A percentile compares a stretch with the other conserved stretches of the same genome.
Evolutionary conservation across 352 stramenopile species (phyloP).

Genomic region (Phytophthora macrochlamydospora): DNA sequence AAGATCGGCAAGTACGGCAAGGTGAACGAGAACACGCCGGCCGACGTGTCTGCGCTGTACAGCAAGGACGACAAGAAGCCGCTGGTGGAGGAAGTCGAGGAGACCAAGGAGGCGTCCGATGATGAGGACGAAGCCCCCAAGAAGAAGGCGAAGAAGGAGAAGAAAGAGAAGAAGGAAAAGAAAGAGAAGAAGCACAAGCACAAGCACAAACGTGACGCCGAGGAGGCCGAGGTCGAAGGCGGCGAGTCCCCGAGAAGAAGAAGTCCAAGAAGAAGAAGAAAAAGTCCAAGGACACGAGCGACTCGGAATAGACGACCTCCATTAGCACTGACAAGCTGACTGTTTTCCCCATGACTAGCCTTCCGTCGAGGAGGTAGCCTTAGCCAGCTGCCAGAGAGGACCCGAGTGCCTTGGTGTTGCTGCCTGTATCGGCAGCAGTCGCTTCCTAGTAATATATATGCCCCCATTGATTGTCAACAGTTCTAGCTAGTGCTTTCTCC

Average conservation of each 20-base stretch:
- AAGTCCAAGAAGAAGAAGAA: constrained; percentile 90
- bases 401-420: constrained; percentile 16
- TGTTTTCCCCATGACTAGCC: constrained; percentile 32
- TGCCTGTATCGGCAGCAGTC: constrained; percentile 7
- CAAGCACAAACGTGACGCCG: constrained; percentile 80
- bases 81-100: constrained; percentile 67
- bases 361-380: constrained; percentile 26
- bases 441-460: constrained; percentile 40
- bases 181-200: constrained; percentile 85
- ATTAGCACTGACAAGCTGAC: constrained; percentile 11
- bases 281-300: constrained; percentile 75
- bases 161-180: constrained; percentile 73
- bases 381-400: constrained; percentile 19
- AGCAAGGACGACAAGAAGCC: constrained; percentile 58
- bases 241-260: constrained; percentile 87
- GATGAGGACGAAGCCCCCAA: constrained; percentile 48
- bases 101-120: constrained; percentile 35
- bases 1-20: constrained; percentile 92
- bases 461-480: background rate
- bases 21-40: constrained; percentile 86
- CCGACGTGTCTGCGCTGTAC: constrained; percentile 81
- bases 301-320: constrained; percentile 66
- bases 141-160: constrained; percentile 57
- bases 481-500: constrained; percentile 1
- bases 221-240: constrained; percentile 41